Evolutionary conservation across 805 yeast species (phyloP), one percentile per base, ranked within the genome.

Genomic region (Starmerella bacillaris): DNA sequence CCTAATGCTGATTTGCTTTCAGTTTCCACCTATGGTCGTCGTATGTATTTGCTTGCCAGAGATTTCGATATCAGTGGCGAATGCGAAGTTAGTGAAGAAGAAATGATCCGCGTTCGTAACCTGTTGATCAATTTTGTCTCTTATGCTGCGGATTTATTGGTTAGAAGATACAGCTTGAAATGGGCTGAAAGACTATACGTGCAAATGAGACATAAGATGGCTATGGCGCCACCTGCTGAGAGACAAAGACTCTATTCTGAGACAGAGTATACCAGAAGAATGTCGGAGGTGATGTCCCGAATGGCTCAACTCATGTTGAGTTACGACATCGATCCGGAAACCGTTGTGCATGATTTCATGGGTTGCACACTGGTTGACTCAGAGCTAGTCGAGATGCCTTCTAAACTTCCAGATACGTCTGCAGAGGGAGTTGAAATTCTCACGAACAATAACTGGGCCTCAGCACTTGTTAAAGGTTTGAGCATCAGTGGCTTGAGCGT

Each of bases 111-210:
- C 22, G 86, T 78, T 48, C 63, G 79, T 24, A 68, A 67, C 43
- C 56, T 83, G 28, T 56, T 86, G 35, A 70, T 73, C 27, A 65
- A 74, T 31, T 67, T 78, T 31, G 43, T 76, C 16, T 67, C 84
- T 1, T 65, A 70, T 45, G 50, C 66, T 2, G 54, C 70, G 11
- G 67, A 63, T 27, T 47, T 63, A 9, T 44, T 61, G 15, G 45
- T 60, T 20, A 57, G 58, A 32, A 45, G 44, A 17, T 42, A 42
- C 21, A 24, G 49, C 37, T 38, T 48, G 31, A 41, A 48, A 40
- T 46, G 51, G 63, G 27, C 53, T 39, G 34, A 52, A 45, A 44
- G 57, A 28, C 42, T 51, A 30, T 42, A 59, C 40, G 36, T 44
- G 12, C 60, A 56, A 40, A 41, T 58, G 37, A 49, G 51, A 33